These are phyloP conservation scores for Teratosphaeria viscida DNA, from an alignment of 2,329 filamentous ascomycete genomes.

Conservation along the genomic window DNA sequence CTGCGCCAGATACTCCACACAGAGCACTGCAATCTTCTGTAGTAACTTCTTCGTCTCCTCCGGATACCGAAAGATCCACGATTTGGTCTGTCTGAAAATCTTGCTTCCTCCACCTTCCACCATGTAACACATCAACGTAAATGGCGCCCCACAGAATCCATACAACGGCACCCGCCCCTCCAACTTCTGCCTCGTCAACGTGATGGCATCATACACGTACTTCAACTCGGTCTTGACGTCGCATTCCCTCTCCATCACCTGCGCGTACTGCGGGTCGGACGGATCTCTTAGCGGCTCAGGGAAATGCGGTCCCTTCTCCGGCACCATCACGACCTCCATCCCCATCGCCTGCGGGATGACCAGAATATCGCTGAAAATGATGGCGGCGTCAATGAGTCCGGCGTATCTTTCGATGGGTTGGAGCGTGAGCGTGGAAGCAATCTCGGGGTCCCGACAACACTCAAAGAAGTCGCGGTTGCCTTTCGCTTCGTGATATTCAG, in stretches of 20 bases:
- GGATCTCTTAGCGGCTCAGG: constrained; percentile 72
- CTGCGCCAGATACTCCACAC: constrained; percentile 84
- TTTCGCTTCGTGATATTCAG: constrained; percentile 95
- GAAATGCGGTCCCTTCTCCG: constrained; percentile 94
- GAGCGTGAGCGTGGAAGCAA: constrained; percentile 84
- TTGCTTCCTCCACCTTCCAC: constrained; percentile 95
- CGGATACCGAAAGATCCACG: constrained; percentile 87
- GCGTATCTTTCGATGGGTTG: constrained; percentile 89
- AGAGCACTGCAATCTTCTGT: constrained; percentile 86
- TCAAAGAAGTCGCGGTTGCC: constrained; percentile 89
- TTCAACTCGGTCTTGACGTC: constrained; percentile 74
- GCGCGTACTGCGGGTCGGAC: constrained; percentile 69
- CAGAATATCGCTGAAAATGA: constrained; percentile 98
- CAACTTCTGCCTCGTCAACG: constrained; percentile 78
- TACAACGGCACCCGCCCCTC: constrained; percentile 82
- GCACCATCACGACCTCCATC: constrained; percentile 97
- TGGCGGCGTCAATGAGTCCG: constrained; percentile 87
- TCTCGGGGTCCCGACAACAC: constrained; percentile 86
- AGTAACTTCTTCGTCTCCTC: constrained; percentile 70
- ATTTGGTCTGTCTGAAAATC: constrained; percentile 88
- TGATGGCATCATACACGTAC: constrained; percentile 95
- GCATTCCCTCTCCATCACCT: constrained; percentile 67
- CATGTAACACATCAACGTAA: constrained; percentile 98
- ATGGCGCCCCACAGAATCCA: constrained; percentile 93
- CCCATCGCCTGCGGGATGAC: constrained; percentile 97